These are phyloP conservation scores for Beauveria sp. DNA, from an alignment of 2,329 filamentous ascomycete species.

Conservation along the genomic window DNA sequence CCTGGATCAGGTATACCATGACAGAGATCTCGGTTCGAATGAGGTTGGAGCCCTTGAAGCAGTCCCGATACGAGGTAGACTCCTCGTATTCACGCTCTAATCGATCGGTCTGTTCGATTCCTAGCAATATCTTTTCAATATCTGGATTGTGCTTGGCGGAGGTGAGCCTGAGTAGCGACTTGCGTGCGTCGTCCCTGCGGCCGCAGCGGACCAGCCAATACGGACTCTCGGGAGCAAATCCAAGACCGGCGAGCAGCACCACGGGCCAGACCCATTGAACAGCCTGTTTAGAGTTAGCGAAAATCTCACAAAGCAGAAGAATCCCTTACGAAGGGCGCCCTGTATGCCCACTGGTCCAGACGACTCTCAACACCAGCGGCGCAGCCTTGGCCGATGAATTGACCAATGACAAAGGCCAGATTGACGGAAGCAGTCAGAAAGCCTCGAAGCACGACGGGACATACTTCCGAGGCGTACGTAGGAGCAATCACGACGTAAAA, in stretches of 20 bases:
- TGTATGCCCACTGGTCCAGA: slow-evolving; percentile 39
- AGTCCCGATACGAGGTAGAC: slow-evolving; percentile 42
- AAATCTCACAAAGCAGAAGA: background rate
- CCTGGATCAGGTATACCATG: slow-evolving; percentile 59
- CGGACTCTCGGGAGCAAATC: slow-evolving; percentile 41
- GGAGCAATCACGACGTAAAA: slow-evolving; percentile 52
- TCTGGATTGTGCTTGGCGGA: slow-evolving; percentile 19
- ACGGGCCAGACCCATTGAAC: slow-evolving; percentile 44
- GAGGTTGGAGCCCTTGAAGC: slow-evolving; percentile 39
- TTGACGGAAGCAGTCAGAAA: slow-evolving; percentile 53
- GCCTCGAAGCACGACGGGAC: slow-evolving; percentile 48
- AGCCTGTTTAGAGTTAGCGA: slow-evolving; percentile 18
- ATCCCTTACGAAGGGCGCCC: slow-evolving; percentile 17
- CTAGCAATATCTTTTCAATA: slow-evolving; percentile 36
- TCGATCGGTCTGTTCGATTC: slow-evolving; percentile 51
- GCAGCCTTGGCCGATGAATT: slow-evolving; percentile 45
- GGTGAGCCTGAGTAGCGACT: slow-evolving; percentile 35
- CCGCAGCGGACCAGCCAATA: slow-evolving; percentile 42
- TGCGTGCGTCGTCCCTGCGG: slow-evolving; percentile 31
- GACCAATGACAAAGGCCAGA: slow-evolving; percentile 55
- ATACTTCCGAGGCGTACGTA: slow-evolving; percentile 54
- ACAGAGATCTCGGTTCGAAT: slow-evolving; percentile 48
- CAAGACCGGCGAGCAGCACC: slow-evolving; percentile 35
- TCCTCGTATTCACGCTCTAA: slow-evolving; percentile 44
- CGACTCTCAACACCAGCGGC: slow-evolving; percentile 34